Evolutionary conservation across 2,329 filamentous ascomycete genomes (phyloP), one percentile per base, ranked within the genome.

Genomic region (Capronia coronata): DNA sequence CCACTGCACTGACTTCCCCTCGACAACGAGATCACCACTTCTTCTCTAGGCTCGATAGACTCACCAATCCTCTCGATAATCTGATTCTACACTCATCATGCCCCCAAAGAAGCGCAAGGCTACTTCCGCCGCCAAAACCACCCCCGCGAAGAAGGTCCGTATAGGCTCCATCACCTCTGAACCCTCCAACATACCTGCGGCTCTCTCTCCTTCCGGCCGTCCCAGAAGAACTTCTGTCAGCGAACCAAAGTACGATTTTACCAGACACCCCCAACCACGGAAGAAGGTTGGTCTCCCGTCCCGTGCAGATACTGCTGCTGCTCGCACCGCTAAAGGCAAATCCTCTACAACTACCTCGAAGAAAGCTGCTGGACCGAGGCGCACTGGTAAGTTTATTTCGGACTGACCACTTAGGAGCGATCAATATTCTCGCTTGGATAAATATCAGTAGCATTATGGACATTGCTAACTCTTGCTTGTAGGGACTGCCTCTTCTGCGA

Each of bases 211-310:
- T 14, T 19, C 46, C 18, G 55, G 58, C 13, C 47, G 58, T 13
- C 54, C 56, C 16, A 60, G 48, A 46, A 46, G 58, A 44, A 38
- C 40, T 6, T 47, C 54, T 18, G 52, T 50, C 22, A 35, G 47
- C 45, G 41, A 52, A n/a, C 54, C 56, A n/a, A 30, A 51, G 8
- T 60, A 60, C 46, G 47, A 48, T 11, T 27, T 50, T 25, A 44
- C 34, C 3, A 38, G 30, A 14, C 47, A 37, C 44, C 38, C n/a
- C 7, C 11, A 8, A 16, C 14, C n/a, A 3, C n/a, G 18, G 34
- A 19, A 16, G 14, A 37, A 37, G 11, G 14, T 18, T 11, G 34
- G 34, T 37, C 35, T 41, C 44, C 48, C 48, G 47, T 45, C 45
- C 35, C 38, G 37, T 34, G 41, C 41, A 29, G 43, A 47, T 42